These are phyloP conservation scores for Herpetomonas tarakana DNA, from an alignment of 208 protist genomes.

Conservation along the genomic window DNA sequence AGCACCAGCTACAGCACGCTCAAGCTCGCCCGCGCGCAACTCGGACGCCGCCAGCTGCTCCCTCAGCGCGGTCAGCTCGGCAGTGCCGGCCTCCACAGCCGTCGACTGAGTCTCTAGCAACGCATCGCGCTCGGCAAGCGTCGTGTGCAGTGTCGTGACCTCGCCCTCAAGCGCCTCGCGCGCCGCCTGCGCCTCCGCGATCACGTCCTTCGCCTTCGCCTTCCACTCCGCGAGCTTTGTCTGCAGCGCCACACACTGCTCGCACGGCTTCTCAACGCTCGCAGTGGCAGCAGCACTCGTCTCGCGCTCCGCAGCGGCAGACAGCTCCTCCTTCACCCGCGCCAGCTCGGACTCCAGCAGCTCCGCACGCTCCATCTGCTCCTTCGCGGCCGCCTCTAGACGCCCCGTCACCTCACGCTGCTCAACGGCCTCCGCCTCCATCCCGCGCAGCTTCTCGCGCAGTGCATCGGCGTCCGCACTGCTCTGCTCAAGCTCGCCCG, in stretches of 20 bases:
- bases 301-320: neutral
- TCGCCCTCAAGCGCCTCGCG: slow-evolving; percentile 7
- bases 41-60: too few species aligned
- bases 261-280: neutral
- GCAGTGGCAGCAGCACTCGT: neutral
- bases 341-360: slow-evolving; percentile 5
- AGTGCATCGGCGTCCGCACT: slow-evolving; percentile 11
- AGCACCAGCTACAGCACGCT: neutral
- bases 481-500: too few species aligned
- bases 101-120: neutral
- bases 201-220: slow-evolving; percentile 17
- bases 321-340: neutral
- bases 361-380: slow-evolving; percentile 1
- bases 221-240: slow-evolving; percentile 22
- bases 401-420: slow-evolving; percentile 14
- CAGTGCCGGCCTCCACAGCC: slow-evolving; percentile 3
- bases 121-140: neutral
- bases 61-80: slow-evolving; percentile 4
- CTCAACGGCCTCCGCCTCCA: neutral
- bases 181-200: slow-evolving; percentile 20
- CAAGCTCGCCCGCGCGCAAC: too few species aligned
- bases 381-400: slow-evolving; percentile 12
- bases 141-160: neutral
- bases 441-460: slow-evolving; percentile 21
- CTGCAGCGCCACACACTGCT: slow-evolving; percentile 9